These are phyloP conservation scores for Acer negundo DNA, from an alignment of 345 rosid genomes.

Conservation along the genomic window DNA sequence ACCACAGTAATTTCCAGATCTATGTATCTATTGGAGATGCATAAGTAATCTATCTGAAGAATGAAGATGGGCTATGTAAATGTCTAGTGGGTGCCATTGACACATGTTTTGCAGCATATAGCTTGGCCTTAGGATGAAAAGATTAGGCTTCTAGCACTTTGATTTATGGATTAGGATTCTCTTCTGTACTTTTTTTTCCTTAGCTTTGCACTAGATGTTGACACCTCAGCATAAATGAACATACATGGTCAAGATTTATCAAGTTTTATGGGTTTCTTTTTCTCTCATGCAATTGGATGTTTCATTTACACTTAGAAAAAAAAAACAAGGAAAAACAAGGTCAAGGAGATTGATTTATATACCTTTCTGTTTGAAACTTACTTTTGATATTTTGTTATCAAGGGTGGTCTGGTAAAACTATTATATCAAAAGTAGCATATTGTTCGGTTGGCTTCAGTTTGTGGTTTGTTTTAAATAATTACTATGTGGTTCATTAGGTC, in stretches of 20 bases:
- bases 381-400: background rate
- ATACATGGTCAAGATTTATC: too few relatives aligned
- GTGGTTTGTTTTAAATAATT: background rate
- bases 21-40: too few relatives aligned
- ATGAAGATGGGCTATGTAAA: background rate
- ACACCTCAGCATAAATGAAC: too few relatives aligned
- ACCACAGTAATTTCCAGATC: too few relatives aligned
- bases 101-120: background rate
- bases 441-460: background rate
- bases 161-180: too few relatives aligned
- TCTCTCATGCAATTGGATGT: too few relatives aligned
- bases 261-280: too few relatives aligned
- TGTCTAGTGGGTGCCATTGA: background rate
- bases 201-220: too few relatives aligned
- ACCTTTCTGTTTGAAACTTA: background rate
- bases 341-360: background rate
- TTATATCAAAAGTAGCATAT: background rate
- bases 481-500: slow-evolving; percentile 44
- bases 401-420: background rate
- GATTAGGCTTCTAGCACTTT: background rate
- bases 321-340: too few relatives aligned
- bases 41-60: slow-evolving; percentile 1
- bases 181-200: too few relatives aligned
- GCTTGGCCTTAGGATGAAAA: background rate
- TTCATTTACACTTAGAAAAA: too few relatives aligned